Conservation (phyloP, 331 rosid genomes). For the Cucumis variabilis region DNA sequence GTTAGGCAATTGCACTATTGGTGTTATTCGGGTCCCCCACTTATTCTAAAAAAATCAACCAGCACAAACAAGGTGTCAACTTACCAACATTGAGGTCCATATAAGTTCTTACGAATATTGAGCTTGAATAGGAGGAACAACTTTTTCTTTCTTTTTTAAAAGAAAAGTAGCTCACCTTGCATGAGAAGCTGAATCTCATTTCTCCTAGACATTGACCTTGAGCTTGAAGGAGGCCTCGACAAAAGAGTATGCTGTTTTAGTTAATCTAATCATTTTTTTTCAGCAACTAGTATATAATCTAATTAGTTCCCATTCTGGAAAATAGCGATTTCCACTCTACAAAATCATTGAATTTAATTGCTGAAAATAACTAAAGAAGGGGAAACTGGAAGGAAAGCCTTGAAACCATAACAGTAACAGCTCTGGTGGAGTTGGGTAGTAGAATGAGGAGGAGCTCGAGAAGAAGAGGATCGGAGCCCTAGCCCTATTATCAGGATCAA, state of each 20-base stretch:
- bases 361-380: neutral
- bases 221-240: conserved; percentile 98
- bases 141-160: neutral
- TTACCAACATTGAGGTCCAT: conserved; percentile 25
- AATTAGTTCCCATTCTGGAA: neutral
- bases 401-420: conserved; percentile 60
- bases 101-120: neutral
- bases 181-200: conserved; percentile 95
- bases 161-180: conserved; percentile 68
- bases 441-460: too few relatives aligned
- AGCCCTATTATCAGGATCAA: too few relatives aligned
- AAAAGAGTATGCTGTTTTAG: conserved; percentile 83
- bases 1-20: conserved; percentile 94
- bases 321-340: neutral
- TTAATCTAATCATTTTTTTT: conserved; percentile 37
- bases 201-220: conserved; percentile 99
- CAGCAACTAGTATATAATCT: neutral
- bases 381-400: conserved; percentile 37
- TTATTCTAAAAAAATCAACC: conserved; percentile 68
- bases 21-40: conserved; percentile 94
- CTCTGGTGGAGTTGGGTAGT: too few relatives aligned
- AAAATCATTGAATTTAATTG: neutral
- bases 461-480: too few relatives aligned
- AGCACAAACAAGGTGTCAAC: conserved; percentile 24
- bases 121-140: conserved; percentile 13